A percentile compares a stretch with the other conserved stretches of the same genome.
Conservation (phyloP, 139 green algal genomes). For the Picochlorum sp. region DNA sequence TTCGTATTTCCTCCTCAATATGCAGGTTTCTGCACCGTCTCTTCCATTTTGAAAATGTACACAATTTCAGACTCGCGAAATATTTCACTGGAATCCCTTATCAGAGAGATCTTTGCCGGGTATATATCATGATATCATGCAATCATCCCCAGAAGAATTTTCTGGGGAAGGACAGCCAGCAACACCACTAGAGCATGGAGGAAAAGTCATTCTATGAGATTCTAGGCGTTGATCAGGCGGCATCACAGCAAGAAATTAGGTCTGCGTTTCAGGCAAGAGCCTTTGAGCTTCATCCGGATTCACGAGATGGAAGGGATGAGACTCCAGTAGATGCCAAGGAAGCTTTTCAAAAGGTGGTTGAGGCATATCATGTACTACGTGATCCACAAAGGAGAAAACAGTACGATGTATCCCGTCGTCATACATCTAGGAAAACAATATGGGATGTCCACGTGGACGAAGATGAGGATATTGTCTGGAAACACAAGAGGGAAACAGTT, state of each 20-base stretch:
- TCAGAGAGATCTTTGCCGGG: too few relatives aligned
- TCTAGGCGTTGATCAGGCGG: constrained; percentile 5
- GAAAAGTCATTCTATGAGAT: constrained; percentile 13
- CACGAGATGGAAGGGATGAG: constrained; percentile 3
- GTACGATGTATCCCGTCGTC: constrained; percentile 13
- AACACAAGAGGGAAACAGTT: constrained; percentile 15
- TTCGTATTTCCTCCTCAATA: too few relatives aligned
- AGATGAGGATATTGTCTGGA: not conserved
- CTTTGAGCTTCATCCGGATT: constrained; percentile 26
- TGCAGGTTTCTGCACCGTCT: too few relatives aligned
- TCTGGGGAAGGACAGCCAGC: not conserved
- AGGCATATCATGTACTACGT: constrained; percentile 23
- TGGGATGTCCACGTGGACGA: not conserved
- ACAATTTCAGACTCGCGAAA: too few relatives aligned
- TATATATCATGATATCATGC: too few relatives aligned
- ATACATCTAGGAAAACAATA: not conserved
- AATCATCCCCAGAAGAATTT: too few relatives aligned
- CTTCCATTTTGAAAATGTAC: too few relatives aligned
- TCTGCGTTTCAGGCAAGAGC: constrained; percentile 13
- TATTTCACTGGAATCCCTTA: too few relatives aligned
- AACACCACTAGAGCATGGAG: not conserved
- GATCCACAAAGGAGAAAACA: constrained; percentile 4
- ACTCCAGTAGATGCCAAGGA: not conserved
- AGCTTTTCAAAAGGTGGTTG: constrained; percentile 11
- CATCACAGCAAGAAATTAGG: constrained; percentile 14